These are phyloP conservation scores for Starmerella apicola DNA, from an alignment of 805 yeast species.

Conservation along the genomic window DNA sequence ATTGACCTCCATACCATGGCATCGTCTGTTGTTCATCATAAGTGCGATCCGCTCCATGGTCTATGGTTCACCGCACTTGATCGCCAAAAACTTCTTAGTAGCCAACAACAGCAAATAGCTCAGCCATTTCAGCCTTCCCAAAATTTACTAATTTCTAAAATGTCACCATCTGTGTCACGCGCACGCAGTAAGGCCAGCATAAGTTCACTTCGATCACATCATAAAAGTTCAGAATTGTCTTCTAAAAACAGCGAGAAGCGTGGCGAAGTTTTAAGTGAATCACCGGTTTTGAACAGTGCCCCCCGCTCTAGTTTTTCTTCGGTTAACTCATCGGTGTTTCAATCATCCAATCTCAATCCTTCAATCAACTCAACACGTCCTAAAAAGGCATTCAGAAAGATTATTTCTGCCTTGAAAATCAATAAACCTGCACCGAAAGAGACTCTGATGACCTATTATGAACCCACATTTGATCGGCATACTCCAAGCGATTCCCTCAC, in stretches of 20 bases:
- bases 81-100: slow-evolving; percentile 7
- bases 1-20: slow-evolving; percentile 20
- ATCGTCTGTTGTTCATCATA: slow-evolving; percentile 14
- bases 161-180: neutral
- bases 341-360: no score
- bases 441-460: slow-evolving; percentile 10
- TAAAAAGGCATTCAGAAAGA: slow-evolving; percentile 2
- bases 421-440: slow-evolving; percentile 1
- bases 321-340: no score
- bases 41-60: slow-evolving; percentile 23
- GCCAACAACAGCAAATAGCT: neutral
- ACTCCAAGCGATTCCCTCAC: no score
- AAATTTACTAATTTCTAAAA: no score
- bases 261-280: no score
- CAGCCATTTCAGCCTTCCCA: neutral
- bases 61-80: slow-evolving; percentile 23
- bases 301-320: no score
- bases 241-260: no score
- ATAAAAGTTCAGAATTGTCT: no score
- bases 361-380: no score
- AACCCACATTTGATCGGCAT: neutral
- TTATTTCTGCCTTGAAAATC: slow-evolving; percentile 6
- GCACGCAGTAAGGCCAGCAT: neutral
- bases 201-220: neutral
- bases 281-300: no score